Conservation (phyloP, 164 flowering plant genomes). For the Brasenia schreberi region DNA sequence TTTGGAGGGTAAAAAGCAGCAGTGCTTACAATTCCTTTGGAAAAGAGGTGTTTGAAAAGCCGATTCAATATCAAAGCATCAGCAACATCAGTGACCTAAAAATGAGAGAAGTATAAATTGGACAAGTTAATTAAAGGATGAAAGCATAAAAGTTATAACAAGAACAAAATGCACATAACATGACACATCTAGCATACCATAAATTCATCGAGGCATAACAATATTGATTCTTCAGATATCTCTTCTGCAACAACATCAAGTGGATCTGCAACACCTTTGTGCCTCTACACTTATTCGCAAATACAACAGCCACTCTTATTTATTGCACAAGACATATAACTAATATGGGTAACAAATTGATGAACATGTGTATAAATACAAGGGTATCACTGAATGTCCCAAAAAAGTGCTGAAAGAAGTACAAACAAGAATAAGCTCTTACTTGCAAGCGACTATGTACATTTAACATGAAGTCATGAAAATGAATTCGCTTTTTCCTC, state of each 20-base stretch:
- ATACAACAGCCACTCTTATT: background rate
- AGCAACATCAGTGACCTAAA: slow-evolving; percentile 94
- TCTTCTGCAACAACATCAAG: slow-evolving; percentile 96
- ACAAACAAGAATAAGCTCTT: slow-evolving; percentile 12
- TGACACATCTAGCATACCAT: slow-evolving; percentile 42
- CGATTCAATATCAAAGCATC: slow-evolving; percentile 96
- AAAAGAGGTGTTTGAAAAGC: slow-evolving; percentile 67
- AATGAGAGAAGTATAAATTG: background rate
- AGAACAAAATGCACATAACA: background rate
- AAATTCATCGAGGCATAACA: slow-evolving; percentile 93
- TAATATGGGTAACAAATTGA: too few relatives aligned
- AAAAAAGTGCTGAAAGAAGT: slow-evolving; percentile 1
- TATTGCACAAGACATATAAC: background rate
- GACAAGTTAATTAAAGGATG: background rate
- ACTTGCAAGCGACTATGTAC: slow-evolving; percentile 93
- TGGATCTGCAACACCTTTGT: slow-evolving; percentile 89
- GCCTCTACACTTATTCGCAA: slow-evolving; percentile 43
- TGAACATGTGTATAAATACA: too few relatives aligned
- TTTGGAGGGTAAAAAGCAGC: background rate
- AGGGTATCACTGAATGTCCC: background rate
- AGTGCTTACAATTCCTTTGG: slow-evolving; percentile 71
- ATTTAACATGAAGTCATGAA: slow-evolving; percentile 95
- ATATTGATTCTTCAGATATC: slow-evolving; percentile 80
- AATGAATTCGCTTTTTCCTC: slow-evolving; percentile 95
- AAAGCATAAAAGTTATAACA: background rate